Conservation (phyloP, 345 rosid genomes). For the Eucalyptus brandiana region DNA sequence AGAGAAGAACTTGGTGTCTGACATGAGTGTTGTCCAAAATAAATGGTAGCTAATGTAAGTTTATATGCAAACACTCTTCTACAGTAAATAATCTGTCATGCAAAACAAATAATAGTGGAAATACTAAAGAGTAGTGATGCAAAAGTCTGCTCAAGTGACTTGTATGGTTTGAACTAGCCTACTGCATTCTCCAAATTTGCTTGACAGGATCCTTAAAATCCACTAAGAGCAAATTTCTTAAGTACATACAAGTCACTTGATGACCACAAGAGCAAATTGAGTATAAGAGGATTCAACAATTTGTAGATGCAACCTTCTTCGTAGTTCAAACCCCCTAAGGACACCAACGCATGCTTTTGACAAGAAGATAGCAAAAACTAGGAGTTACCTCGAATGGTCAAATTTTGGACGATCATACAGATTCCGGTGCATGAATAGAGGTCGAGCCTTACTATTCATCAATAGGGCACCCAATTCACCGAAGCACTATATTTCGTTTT, state of each 20-base stretch:
- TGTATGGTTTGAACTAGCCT: background rate
- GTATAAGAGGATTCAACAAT: background rate
- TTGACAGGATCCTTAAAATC: background rate
- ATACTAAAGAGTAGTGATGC: background rate
- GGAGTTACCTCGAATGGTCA: background rate
- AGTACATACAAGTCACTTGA: background rate
- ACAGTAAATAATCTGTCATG: background rate
- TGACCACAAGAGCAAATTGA: background rate
- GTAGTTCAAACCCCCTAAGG: background rate
- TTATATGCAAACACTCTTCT: background rate
- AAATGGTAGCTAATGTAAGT: background rate
- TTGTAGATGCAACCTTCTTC: background rate
- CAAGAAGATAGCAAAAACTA: background rate
- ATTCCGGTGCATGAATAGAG: background rate
- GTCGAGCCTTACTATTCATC: background rate
- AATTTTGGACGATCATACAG: background rate
- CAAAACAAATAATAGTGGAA: background rate
- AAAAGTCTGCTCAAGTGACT: background rate
- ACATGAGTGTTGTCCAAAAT: background rate
- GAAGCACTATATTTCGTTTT: background rate
- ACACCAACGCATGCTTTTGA: background rate
- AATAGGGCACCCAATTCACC: background rate
- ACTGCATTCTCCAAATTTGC: background rate
- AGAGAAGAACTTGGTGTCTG: background rate
- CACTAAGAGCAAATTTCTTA: background rate